Evolutionary conservation across 768 basidiomycete genomes (phyloP).

Genomic region (Leccinum subgranulosum): DNA sequence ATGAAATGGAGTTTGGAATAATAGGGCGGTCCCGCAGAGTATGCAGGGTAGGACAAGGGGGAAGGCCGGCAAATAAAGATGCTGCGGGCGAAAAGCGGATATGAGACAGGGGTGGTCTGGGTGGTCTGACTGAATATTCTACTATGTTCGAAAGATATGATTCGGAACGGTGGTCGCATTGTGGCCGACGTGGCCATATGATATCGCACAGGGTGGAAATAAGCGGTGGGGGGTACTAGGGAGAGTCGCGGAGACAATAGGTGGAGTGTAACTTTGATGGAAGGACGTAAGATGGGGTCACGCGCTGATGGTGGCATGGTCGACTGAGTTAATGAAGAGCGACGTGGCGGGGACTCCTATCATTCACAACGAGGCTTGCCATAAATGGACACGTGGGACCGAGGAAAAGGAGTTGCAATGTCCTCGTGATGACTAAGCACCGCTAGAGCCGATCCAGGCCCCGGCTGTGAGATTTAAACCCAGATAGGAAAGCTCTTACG

Average conservation of each 20-base stretch:
- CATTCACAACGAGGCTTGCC: slow-evolving; percentile 14
- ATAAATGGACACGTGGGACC: slow-evolving; percentile 16
- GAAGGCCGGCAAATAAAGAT: slow-evolving; percentile 5
- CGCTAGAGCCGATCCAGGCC: slow-evolving; percentile 2
- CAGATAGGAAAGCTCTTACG: slow-evolving; percentile 26
- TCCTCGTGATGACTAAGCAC: neutral
- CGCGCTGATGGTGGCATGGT: slow-evolving; percentile 14
- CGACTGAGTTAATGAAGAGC: neutral
- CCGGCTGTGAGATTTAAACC: slow-evolving; percentile 27
- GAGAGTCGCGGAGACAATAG: slow-evolving; percentile 2
- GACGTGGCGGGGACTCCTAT: slow-evolving; percentile 21
- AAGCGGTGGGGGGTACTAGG: neutral
- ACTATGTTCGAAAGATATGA: neutral
- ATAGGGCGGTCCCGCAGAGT: slow-evolving; percentile 20
- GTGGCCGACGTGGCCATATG: neutral
- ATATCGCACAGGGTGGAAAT: neutral
- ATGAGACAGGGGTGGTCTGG: neutral
- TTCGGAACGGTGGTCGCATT: neutral
- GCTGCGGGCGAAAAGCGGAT: slow-evolving; percentile 12
- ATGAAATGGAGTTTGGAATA: slow-evolving; percentile 4
- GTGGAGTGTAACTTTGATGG: neutral
- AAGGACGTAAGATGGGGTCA: slow-evolving; percentile 13
- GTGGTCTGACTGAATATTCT: neutral
- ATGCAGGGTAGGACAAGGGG: slow-evolving; percentile 6
- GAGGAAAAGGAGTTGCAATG: slow-evolving; percentile 14